A percentile compares a stretch with the other conserved stretches of the same genome.
These are phyloP conservation scores for Blastocystis sp. DNA, from an alignment of 352 stramenopile genomes.

Conservation along the genomic window DNA sequence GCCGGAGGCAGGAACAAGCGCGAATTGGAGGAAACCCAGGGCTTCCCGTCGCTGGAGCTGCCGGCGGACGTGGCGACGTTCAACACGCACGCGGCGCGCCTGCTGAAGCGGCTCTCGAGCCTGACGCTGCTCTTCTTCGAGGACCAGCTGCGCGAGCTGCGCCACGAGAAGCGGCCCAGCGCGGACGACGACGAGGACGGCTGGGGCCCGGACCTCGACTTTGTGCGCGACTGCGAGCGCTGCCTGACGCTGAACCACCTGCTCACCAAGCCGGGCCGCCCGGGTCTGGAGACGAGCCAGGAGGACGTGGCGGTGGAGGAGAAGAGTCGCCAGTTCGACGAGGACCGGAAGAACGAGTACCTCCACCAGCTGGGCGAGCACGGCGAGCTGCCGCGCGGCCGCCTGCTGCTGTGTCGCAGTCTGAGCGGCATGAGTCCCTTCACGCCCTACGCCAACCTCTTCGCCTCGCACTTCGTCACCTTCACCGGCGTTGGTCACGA, in stretches of 20 bases:
- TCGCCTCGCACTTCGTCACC: not conserved
- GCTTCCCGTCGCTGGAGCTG: not conserved
- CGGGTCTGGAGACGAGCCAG: not conserved
- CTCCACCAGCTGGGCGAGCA: not conserved
- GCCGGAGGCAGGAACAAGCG: no score
- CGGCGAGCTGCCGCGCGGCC: no score
- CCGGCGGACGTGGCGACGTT: not conserved
- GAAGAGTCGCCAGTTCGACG: not conserved
- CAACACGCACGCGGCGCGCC: not conserved
- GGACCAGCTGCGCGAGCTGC: not conserved
- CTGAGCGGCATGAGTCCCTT: not conserved
- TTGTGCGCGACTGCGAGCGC: not conserved
- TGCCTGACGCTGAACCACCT: not conserved
- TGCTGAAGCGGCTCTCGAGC: not conserved
- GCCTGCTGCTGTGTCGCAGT: not conserved
- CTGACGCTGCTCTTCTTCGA: not conserved
- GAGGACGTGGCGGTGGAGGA: not conserved
- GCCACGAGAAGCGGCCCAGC: not conserved
- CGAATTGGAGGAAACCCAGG: not conserved
- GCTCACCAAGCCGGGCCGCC: not conserved
- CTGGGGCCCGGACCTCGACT: not conserved
- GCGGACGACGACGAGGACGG: not conserved
- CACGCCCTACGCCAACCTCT: not conserved
- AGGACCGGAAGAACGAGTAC: not conserved
- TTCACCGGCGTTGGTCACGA: not conserved